Evolutionary conservation across 306 rosid genomes (phyloP).

Genomic region (Castanea mollissima): DNA sequence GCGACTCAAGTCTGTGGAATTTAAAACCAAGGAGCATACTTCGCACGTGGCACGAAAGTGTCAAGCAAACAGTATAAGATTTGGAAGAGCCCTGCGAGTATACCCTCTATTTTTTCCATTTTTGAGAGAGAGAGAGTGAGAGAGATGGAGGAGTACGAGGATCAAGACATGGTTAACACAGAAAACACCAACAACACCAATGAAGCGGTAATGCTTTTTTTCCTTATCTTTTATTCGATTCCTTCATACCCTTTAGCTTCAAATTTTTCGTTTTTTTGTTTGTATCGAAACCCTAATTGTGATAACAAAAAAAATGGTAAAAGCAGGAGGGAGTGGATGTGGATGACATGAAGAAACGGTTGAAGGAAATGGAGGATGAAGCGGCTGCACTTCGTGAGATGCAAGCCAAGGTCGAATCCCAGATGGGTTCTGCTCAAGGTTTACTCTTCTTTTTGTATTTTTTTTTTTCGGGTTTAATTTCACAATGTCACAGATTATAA

Average conservation of each 20-base stretch:
- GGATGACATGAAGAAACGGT: constrained; percentile 66
- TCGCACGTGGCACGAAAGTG: no score
- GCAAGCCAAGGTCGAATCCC: constrained; percentile 71
- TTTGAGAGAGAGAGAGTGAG: neutral
- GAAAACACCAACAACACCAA: constrained; percentile 22
- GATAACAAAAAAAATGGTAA: neutral
- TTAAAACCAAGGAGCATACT: no score
- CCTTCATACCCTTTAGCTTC: no score
- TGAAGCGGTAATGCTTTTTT: constrained; percentile 32
- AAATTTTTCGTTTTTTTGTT: no score
- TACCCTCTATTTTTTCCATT: no score
- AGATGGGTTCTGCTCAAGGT: constrained; percentile 67
- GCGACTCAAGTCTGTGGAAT: no score
- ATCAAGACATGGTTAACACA: constrained; percentile 45
- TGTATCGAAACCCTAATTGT: neutral
- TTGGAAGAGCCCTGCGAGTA: no score
- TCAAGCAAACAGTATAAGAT: no score
- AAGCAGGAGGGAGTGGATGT: constrained; percentile 35
- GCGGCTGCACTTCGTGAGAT: constrained; percentile 73
- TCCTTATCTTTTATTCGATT: neutral
- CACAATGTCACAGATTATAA: neutral
- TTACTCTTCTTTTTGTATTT: neutral
- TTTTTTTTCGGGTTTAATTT: neutral
- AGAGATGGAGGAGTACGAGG: constrained; percentile 46
- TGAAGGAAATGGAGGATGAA: constrained; percentile 74